phyloP scores from a whole-genome alignment of 2,329 filamentous ascomycete species.

The Fusarium papillatum region DNA sequence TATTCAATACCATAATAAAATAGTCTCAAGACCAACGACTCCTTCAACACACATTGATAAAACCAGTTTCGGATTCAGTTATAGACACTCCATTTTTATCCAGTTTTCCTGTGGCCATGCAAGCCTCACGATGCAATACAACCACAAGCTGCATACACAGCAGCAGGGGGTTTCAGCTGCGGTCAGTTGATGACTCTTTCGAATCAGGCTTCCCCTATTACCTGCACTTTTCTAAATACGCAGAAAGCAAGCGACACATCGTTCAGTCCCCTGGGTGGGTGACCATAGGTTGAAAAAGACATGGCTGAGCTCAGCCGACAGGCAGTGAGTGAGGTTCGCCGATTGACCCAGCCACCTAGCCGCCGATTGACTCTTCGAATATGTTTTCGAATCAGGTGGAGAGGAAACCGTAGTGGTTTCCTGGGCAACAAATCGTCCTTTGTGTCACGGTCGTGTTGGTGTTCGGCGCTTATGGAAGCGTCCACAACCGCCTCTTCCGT shows the following conservation, averaged over 20 bases:
- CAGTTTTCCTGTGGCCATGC: neutral
- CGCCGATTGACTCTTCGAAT: neutral
- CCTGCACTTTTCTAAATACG: neutral
- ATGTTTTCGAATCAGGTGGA: neutral
- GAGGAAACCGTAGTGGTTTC: rapidly evolving
- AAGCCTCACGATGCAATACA: neutral
- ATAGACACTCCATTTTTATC: neutral
- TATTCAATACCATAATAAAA: neutral
- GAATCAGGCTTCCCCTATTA: neutral
- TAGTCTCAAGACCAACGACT: neutral
- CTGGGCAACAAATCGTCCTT: neutral
- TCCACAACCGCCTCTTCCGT: neutral
- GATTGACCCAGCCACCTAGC: neutral
- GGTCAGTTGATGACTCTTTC: neutral
- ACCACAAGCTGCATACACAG: neutral
- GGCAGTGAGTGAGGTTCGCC: neutral
- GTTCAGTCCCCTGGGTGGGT: neutral
- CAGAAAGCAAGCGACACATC: too few relatives aligned
- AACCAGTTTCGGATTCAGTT: neutral
- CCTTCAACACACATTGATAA: neutral
- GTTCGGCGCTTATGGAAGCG: neutral
- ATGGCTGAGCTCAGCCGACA: neutral
- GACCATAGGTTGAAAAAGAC: neutral
- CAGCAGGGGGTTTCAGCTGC: neutral
- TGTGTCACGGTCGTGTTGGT: neutral